phyloP scores from a whole-genome alignment of 2,329 filamentous ascomycete genomes.

The Cladosporium sp. region DNA sequence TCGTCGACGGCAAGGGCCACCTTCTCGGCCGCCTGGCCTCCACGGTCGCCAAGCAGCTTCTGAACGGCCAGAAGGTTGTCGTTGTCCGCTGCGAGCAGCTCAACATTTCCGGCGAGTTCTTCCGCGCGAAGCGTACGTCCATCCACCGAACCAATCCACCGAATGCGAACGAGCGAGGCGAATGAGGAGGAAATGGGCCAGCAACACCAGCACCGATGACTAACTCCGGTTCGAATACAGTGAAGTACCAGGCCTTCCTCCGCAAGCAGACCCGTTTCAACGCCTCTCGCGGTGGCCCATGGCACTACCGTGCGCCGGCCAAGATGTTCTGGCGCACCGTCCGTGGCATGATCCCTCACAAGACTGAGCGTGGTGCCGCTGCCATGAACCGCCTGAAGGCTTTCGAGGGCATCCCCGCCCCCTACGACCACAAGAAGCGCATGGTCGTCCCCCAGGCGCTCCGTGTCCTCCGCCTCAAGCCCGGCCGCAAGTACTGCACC shows the following conservation, averaged over 20 bases:
- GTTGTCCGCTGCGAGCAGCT: conserved; percentile 97
- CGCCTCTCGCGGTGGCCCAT: conserved; percentile 97
- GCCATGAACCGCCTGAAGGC: conserved; percentile 98
- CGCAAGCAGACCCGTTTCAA: conserved; percentile 99
- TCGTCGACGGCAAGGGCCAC: conserved; percentile 99
- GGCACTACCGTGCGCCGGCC: conserved; percentile 99
- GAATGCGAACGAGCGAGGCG: neutral
- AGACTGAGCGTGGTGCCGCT: conserved; percentile 94
- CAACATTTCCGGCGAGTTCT: conserved; percentile 99
- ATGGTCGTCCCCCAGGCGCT: conserved; percentile 98
- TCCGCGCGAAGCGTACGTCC: conserved; percentile 98
- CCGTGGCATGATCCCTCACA: conserved; percentile 99
- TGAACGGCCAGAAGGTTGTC: conserved; percentile 98
- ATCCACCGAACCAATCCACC: conserved; percentile 10
- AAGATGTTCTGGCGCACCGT: conserved; percentile 99
- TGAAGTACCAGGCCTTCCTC: conserved; percentile 99
- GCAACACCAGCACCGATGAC: conserved; percentile 11
- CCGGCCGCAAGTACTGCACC: conserved; percentile 99
- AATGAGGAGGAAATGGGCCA: conserved; percentile 8
- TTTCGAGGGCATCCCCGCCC: conserved; percentile 97
- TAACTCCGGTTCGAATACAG: conserved; percentile 49
- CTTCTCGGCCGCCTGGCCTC: conserved; percentile 97
- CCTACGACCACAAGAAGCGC: conserved; percentile 99
- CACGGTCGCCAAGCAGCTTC: conserved; percentile 97
- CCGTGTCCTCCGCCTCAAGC: conserved; percentile 92